Base-by-base conservation (phyloP, 208 protist genomes). In the Acanthamoeba culbertsoni region DNA sequence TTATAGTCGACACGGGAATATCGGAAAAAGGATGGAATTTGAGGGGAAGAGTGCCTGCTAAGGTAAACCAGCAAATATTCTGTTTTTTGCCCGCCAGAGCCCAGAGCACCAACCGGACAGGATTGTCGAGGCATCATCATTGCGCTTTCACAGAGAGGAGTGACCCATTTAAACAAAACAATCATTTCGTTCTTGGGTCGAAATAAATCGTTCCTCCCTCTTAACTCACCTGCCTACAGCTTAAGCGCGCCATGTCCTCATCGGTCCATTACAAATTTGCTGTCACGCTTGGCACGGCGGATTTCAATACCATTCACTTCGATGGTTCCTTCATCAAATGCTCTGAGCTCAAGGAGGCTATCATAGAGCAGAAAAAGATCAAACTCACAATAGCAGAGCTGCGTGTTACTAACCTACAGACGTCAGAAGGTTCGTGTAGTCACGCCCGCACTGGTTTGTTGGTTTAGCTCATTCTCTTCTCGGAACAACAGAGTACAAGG, bases 251-350 rank as follows among this genome's bases (percentile, higher is more conserved):
- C 51, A 57, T 57, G 51, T 57, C 51, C 20, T 57, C 51, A 57
- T 57, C 51, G 51, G 79, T 89, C n/a, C 79, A 89, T 37, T 89
- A 89, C 79, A 89, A 62, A 62, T 96, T 97, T 63, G 95, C 95
- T 37, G 51, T 57, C 20, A 57, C 51, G 51, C 51, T 57, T 7
- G 51, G 51, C 51, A 57, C 51, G 10, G 77, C 88, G 33, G 82
- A 53, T 23, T 96, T 96, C 79, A 91, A 94, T 40, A 93, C 88
- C n/a, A 65, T 95, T 28, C 35, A 73, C 2, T 96, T 96, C 43
- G 95, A 97, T 59, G 95, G 95, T 14, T 45, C 48, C 40, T 86
- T 82, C 31, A 96, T 97, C 43, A 92, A 94, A 6, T 45, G 96
- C 0, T 23, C 37, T 14, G 95, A 96, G 45, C 59, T 97, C 33